Conservation (phyloP, 139 green algal species). For the Medakamo hakoo region DNA sequence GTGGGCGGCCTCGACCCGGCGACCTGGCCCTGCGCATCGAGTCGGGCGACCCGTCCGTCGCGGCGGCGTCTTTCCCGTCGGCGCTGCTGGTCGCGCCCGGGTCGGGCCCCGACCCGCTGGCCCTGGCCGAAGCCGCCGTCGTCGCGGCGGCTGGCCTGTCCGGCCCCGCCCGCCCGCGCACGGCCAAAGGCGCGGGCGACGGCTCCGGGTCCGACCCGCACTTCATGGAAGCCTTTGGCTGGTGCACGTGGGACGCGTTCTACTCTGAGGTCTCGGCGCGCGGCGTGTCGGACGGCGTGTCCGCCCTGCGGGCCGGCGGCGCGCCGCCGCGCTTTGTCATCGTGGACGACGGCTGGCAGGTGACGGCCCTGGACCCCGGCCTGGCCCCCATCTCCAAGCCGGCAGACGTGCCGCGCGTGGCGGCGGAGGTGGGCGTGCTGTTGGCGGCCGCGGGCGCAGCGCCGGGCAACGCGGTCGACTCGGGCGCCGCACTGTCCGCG, state of each 20-base stretch:
- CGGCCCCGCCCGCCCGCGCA: constrained; percentile 31
- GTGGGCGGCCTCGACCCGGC: no score
- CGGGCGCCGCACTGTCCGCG: not conserved
- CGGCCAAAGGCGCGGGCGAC: constrained; percentile 37
- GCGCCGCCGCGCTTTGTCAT: constrained; percentile 46
- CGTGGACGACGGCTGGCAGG: constrained; percentile 45
- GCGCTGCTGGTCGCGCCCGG: constrained; percentile 17
- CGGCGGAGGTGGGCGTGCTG: not conserved
- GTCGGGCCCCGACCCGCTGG: constrained; percentile 30
- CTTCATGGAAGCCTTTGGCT: constrained; percentile 76
- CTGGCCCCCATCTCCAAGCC: not conserved
- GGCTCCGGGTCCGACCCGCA: no score
- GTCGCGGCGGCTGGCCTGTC: constrained; percentile 48
- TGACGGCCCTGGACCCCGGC: constrained; percentile 7
- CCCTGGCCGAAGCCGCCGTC: constrained; percentile 38
- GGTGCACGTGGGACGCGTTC: constrained; percentile 88
- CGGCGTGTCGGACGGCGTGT: constrained; percentile 44
- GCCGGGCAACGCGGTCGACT: not conserved
- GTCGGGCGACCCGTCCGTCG: constrained; percentile 34
- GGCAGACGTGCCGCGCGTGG: not conserved
- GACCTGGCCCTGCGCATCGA: constrained; percentile 45
- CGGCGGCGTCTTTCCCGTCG: constrained; percentile 6
- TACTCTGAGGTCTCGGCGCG: constrained; percentile 59
- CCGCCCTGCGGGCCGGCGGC: constrained; percentile 31
- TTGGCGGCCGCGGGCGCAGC: not conserved